Evolutionary conservation across 352 stramenopile genomes (phyloP), one percentile per base, ranked within the genome.

Genomic region (Phytophthora pini): DNA sequence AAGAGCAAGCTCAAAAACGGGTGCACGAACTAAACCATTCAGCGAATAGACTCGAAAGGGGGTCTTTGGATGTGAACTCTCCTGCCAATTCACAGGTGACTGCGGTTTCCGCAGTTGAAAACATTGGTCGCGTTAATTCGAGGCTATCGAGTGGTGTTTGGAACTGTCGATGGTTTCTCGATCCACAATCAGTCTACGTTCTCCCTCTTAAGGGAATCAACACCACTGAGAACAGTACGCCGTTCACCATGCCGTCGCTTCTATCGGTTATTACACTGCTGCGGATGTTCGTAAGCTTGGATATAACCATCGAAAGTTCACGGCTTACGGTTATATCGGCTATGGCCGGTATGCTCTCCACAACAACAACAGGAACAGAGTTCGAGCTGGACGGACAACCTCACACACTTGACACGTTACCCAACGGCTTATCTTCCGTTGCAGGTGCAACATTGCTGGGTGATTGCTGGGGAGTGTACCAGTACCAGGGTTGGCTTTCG

Each of bases 101-200:
- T 12, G 10, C 2, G 40, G 40, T 27, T 20, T 24, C 40, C 4
- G 13, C 1, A 17, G 15, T 22, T 6, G 40, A 4, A 27, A 46
- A 17, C 11, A 15, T 10, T 26, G 10, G 2, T 34, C 6, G n/a
- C 11, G 34, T 7, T 32, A 36, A 46, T 15, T 11, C 4, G 10
- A 27, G n/a, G 38, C 10, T 8, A 6, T 20, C 32, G 13, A 50
- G 39, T 11, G 13, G 38, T 40, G 38, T 6, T 3, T 59, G 52
- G 52, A 50, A 10, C 17, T 12, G 27, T 1, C 52, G 52, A 4
- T 59, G 39, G 38, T 59, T 59, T n/a, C n/a, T 59, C 17, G 39
- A 41, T 2, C 15, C 51, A 20, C 4, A n/a, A 13, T 59, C 52
- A 20, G 24, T 59, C 27, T 43, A 17, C 7, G 22, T 50, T 27